phyloP scores from a whole-genome alignment of 1,139 yeast genomes.

The Geotrichum klebahnii region DNA sequence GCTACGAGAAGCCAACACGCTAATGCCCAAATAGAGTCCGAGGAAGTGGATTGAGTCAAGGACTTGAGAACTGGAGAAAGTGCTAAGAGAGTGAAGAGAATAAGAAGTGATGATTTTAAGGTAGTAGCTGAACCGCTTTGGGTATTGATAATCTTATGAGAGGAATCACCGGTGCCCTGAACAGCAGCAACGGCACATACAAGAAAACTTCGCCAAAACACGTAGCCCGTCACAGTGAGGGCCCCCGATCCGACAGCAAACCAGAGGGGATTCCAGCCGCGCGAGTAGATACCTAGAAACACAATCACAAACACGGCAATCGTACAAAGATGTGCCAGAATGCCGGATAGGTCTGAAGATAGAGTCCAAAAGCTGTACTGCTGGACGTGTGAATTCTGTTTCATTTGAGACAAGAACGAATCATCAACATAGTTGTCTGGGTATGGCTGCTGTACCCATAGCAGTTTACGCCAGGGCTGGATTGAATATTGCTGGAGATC shows the following conservation, averaged over 20 bases:
- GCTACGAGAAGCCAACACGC: constrained; percentile 71
- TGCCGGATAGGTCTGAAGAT: constrained; percentile 62
- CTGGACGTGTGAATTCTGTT: constrained; percentile 70
- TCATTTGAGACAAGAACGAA: constrained; percentile 72
- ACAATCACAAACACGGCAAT: constrained; percentile 57
- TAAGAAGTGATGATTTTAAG: constrained; percentile 61
- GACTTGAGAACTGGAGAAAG: constrained; percentile 88
- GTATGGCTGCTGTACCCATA: constrained; percentile 83
- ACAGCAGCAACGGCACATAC: constrained; percentile 17
- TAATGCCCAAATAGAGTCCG: constrained; percentile 93
- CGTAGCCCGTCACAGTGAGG: constrained; percentile 41
- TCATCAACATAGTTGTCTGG: constrained; percentile 89
- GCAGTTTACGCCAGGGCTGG: constrained; percentile 68
- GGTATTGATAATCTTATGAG: too few relatives aligned
- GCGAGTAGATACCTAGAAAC: constrained; percentile 49
- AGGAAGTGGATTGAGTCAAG: constrained; percentile 79
- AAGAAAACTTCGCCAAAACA: constrained; percentile 32
- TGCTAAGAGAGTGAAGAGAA: constrained; percentile 66
- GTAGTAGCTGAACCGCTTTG: too few relatives aligned
- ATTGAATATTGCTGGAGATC: not conserved
- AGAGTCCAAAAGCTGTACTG: constrained; percentile 61
- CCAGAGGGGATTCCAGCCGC: constrained; percentile 36
- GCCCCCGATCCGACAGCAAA: constrained; percentile 35
- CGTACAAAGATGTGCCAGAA: constrained; percentile 61
- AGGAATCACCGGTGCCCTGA: too few relatives aligned